Evolutionary conservation across 106 monocot species (phyloP), one percentile per base, ranked within the genome.

Genomic region (Acorus calamus): DNA sequence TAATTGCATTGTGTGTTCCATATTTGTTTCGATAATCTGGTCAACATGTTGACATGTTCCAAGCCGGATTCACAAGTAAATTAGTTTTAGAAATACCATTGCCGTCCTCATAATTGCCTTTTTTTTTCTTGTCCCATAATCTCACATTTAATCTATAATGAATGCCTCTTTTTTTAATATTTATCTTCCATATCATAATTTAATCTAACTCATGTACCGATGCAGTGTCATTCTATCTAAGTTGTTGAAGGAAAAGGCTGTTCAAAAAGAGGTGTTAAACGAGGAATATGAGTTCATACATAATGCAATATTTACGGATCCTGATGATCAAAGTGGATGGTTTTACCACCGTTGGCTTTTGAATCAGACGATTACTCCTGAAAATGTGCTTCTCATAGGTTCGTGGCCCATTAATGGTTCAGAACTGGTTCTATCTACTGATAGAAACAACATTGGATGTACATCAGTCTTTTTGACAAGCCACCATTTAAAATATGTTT

Each of bases 261-360:
- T 50, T 60, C 50, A 60, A 49, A 83, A 69, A 66, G 83, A 83
- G 45, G 75, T 79, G 11, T 69, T 99, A 56, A 64, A 72, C 52
- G 81, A 88, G 50, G 98, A 99, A 52, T 75, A 77, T 75, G 84
- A 85, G 5, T 78, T 88, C 60, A 88, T 99, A 42, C 84, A 78
- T 60, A 78, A 92, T 64, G 92, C 98, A 61, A 74, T 99, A 64
- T 99, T 99, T 67, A 88, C 92, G 47, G 98, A 92, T 66, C 86
- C 86, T 64, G 82, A 74, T 61, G 98, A 99, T 77, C 98, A 99
- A 84, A 99, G 98, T 74, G 98, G 98, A 70, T 99, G 98, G 98
- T 92, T 99, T 60, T 99, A 92, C 75, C 78, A 88, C 76, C 76
- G 85, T 28, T 99, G 98, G 98, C 98, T 99, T 86, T 69, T 99